These are phyloP conservation scores for Somion occarium DNA, from an alignment of 1,284 basidiomycete species.

Conservation along the genomic window DNA sequence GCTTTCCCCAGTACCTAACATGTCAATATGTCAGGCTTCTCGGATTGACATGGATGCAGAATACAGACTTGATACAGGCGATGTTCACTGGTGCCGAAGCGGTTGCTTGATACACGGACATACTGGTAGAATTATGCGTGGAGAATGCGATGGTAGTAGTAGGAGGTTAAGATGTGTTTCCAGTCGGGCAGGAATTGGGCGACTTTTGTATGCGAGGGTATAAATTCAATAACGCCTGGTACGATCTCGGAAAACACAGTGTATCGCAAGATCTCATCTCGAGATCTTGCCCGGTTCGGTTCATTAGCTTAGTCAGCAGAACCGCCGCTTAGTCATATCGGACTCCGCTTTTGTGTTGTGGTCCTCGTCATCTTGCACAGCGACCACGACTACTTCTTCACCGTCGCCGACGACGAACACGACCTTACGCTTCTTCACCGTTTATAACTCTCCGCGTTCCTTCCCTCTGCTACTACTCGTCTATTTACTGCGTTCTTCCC, in stretches of 20 bases:
- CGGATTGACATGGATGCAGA: conserved; percentile 4
- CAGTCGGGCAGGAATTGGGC: conserved; percentile 1
- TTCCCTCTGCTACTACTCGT: conserved; percentile 16
- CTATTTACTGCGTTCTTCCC: background rate
- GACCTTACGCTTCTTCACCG: conserved; percentile 12
- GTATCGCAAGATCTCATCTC: conserved; percentile 7
- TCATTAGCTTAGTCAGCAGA: conserved; percentile 17
- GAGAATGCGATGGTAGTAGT: conserved; percentile 8
- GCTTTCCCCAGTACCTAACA: conserved; percentile 95
- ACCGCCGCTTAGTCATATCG: background rate
- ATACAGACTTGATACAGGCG: conserved; percentile 86
- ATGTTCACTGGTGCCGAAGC: conserved; percentile 95
- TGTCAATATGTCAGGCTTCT: conserved; percentile 13
- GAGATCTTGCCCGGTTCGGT: background rate
- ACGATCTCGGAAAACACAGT: conserved; percentile 24
- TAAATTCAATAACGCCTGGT: conserved; percentile 16
- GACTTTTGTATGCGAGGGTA: conserved; percentile 2
- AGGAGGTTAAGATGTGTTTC: conserved; percentile 13
- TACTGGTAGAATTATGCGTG: conserved; percentile 32
- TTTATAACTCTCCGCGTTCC: conserved; percentile 12
- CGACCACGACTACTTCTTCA: conserved; percentile 25
- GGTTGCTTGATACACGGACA: conserved; percentile 80
- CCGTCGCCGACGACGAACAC: conserved; percentile 27
- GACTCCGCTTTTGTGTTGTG: conserved; percentile 15
- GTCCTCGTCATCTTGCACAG: conserved; percentile 23